These are phyloP conservation scores for Prunus davidiana DNA, from an alignment of 306 rosid species.

Conservation along the genomic window DNA sequence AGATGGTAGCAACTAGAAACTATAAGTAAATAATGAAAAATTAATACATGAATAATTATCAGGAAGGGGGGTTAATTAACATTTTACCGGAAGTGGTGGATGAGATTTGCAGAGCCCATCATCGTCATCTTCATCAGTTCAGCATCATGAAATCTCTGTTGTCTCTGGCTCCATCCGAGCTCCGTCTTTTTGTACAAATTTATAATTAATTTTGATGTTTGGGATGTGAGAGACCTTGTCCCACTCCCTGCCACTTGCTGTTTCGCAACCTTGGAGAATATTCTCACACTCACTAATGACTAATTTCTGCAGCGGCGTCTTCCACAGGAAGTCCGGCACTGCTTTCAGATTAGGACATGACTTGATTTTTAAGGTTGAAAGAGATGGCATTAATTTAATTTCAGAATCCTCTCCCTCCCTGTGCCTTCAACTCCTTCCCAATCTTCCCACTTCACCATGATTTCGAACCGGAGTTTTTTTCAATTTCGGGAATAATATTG, in stretches of 20 bases:
- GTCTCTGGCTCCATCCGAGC: not conserved
- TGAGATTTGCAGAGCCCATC: too few species aligned
- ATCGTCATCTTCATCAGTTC: too few species aligned
- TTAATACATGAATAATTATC: too few species aligned
- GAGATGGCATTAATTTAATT: slow-evolving; percentile 6
- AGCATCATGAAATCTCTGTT: too few species aligned
- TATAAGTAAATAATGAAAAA: too few species aligned
- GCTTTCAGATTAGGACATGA: not conserved
- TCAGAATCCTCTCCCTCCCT: not conserved
- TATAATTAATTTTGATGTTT: not conserved
- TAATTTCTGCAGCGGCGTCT: slow-evolving; percentile 1
- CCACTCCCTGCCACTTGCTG: not conserved
- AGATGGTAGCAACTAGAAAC: too few species aligned
- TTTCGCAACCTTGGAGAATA: not conserved
- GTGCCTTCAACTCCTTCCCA: not conserved
- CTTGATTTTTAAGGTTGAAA: not conserved
- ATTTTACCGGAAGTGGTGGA: too few species aligned
- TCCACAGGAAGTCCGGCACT: slow-evolving; percentile 12
- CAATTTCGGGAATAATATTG: not conserved
- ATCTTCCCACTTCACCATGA: not conserved
- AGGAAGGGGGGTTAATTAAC: too few species aligned
- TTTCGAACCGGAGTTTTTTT: accelerated
- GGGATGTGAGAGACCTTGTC: not conserved
- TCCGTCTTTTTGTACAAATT: not conserved
- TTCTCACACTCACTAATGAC: accelerated